A percentile compares a stretch with the other conserved stretches of the same genome.
Conservation (phyloP, 768 basidiomycete genomes). For the Phylloporus sp. region DNA sequence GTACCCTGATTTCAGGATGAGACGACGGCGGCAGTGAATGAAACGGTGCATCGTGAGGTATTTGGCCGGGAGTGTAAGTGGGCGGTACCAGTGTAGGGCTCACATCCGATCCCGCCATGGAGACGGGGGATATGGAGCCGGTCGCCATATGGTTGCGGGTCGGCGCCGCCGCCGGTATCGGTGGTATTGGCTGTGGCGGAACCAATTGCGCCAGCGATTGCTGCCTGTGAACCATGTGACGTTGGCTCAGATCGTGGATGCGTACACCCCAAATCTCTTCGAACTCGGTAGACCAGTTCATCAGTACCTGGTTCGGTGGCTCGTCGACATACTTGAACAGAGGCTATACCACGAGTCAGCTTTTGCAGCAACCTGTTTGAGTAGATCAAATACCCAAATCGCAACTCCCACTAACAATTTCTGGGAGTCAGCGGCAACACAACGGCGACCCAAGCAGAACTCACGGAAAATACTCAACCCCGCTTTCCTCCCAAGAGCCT, state of each 20-base stretch:
- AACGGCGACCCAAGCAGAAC: constrained; percentile 34
- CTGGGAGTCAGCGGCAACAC: constrained; percentile 9
- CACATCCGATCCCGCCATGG: constrained; percentile 19
- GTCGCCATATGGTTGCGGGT: constrained; percentile 10
- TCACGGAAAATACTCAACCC: constrained; percentile 43
- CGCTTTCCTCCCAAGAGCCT: constrained; percentile 37
- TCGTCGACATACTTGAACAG: constrained; percentile 60
- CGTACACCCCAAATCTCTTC: constrained; percentile 64
- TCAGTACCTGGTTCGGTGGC: constrained; percentile 46
- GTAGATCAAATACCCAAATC: constrained; percentile 49
- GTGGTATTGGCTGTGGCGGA: constrained; percentile 27
- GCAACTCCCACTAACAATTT: constrained; percentile 50
- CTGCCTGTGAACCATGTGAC: constrained; percentile 15
- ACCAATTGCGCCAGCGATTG: constrained; percentile 14
- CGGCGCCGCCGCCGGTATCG: constrained; percentile 31
- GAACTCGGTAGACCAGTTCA: constrained; percentile 58
- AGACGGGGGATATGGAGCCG: constrained; percentile 19
- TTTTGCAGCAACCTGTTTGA: constrained; percentile 22
- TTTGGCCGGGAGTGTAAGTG: constrained; percentile 29
- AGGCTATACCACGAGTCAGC: constrained; percentile 39
- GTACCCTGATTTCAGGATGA: constrained; percentile 17
- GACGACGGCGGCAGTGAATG: constrained; percentile 19
- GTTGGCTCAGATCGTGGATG: constrained; percentile 42
- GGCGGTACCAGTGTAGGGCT: constrained; percentile 21
- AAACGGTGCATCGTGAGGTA: constrained; percentile 34